phyloP scores from a whole-genome alignment of 2,329 filamentous ascomycete genomes.

The Purpureocillium lavendulum region DNA sequence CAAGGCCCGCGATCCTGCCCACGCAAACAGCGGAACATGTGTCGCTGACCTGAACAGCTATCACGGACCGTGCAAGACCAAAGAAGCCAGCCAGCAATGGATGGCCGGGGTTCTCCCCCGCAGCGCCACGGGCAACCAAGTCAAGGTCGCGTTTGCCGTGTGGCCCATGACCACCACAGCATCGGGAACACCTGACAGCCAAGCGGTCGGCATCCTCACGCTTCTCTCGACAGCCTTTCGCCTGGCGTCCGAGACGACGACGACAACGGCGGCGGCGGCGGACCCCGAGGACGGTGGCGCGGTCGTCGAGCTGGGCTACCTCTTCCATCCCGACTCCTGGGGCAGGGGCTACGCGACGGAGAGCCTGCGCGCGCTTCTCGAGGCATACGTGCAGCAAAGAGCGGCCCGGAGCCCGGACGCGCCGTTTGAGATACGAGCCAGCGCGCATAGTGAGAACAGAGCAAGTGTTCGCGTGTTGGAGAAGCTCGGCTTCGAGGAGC shows the following conservation, averaged over 20 bases:
- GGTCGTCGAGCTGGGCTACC: background rate
- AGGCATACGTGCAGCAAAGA: background rate
- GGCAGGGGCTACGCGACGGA: background rate
- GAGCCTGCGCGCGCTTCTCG: background rate
- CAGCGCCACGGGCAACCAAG: background rate
- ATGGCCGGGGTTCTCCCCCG: background rate
- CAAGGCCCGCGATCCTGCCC: background rate
- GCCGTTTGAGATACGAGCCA: background rate
- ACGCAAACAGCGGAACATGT: too few species aligned
- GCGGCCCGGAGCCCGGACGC: background rate
- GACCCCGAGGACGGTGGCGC: background rate
- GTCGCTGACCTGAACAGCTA: background rate
- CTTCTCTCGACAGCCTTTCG: background rate
- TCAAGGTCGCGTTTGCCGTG: background rate
- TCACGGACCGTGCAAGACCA: background rate
- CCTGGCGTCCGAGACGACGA: background rate
- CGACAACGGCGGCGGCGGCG: background rate
- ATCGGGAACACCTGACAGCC: background rate
- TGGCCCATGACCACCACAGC: background rate
- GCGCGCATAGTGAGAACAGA: background rate
- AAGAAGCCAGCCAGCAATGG: background rate
- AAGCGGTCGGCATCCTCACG: background rate
- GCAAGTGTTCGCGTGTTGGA: background rate
- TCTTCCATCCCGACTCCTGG: background rate
- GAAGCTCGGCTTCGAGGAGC: background rate